A percentile compares a stretch with the other conserved stretches of the same genome.
phyloP scores from a whole-genome alignment of 2,329 filamentous ascomycete genomes.

The Paraphaeosphaeria sporulosa region DNA sequence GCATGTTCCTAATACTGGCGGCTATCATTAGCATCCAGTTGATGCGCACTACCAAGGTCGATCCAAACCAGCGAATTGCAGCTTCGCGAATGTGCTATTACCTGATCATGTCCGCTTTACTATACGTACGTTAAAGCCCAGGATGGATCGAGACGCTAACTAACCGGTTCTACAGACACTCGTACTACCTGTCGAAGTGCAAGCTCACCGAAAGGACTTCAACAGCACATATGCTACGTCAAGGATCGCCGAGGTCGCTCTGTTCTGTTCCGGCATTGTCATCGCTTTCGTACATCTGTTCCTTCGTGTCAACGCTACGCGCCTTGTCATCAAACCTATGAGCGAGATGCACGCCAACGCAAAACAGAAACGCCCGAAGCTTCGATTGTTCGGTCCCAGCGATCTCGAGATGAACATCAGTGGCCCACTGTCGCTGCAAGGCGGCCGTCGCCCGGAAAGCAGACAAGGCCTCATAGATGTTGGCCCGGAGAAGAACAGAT shows the following conservation, averaged over 20 bases:
- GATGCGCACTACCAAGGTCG: conserved; percentile 62
- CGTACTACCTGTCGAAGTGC: conserved; percentile 69
- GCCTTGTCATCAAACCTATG: conserved; percentile 62
- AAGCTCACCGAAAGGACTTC: conserved; percentile 57
- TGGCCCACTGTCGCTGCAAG: conserved; percentile 44
- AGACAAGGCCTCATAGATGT: conserved; percentile 47
- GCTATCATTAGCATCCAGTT: conserved; percentile 65
- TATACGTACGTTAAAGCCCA: conserved; percentile 59
- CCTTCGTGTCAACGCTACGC: conserved; percentile 68
- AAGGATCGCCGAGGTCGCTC: conserved; percentile 70
- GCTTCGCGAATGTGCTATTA: conserved; percentile 77
- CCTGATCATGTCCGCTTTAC: conserved; percentile 62
- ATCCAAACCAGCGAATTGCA: conserved; percentile 66
- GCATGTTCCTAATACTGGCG: conserved; percentile 60
- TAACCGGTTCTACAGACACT: conserved; percentile 53
- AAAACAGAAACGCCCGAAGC: conserved; percentile 58
- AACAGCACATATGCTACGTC: conserved; percentile 60
- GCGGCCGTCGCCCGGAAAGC: conserved; percentile 42
- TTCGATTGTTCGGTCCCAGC: conserved; percentile 56
- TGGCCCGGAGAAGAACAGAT: conserved; percentile 47
- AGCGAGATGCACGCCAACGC: conserved; percentile 51
- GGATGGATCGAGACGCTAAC: background rate
- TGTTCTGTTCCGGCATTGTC: conserved; percentile 71
- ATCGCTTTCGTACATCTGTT: conserved; percentile 72
- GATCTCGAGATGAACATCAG: conserved; percentile 53